Conservation (phyloP, 148 eudicot species). For the Selenicereus undatus region DNA sequence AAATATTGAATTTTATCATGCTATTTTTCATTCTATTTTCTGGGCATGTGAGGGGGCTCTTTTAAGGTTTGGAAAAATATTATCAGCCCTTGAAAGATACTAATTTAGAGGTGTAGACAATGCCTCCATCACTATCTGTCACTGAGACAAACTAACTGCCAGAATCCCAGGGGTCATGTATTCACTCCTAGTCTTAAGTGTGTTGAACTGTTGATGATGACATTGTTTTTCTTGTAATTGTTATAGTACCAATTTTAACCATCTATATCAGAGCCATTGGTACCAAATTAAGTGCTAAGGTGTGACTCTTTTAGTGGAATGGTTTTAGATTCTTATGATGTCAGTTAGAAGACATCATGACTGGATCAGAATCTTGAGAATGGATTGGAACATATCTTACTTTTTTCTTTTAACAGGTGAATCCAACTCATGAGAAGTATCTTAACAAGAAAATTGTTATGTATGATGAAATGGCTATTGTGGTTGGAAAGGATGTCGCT, state of each 20-base stretch:
- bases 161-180: background rate
- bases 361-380: background rate
- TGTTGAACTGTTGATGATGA: background rate
- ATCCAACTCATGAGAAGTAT: too few species aligned
- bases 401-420: too few species aligned
- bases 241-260: background rate
- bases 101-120: background rate
- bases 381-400: background rate
- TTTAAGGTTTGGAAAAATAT: too few species aligned
- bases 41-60: too few species aligned
- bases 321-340: slow-evolving; percentile 1
- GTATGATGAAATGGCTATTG: too few species aligned
- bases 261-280: background rate
- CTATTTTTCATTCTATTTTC: too few species aligned
- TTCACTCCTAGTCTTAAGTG: too few species aligned
- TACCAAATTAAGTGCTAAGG: background rate
- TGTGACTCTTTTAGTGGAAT: background rate
- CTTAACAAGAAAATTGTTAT: too few species aligned
- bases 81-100: background rate
- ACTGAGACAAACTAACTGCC: too few species aligned
- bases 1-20: background rate
- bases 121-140: background rate
- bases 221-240: background rate
- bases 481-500: too few species aligned
- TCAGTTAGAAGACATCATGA: background rate